Base-by-base conservation (phyloP, 2,329 filamentous ascomycete genomes). In the Monilinia fructigena region DNA sequence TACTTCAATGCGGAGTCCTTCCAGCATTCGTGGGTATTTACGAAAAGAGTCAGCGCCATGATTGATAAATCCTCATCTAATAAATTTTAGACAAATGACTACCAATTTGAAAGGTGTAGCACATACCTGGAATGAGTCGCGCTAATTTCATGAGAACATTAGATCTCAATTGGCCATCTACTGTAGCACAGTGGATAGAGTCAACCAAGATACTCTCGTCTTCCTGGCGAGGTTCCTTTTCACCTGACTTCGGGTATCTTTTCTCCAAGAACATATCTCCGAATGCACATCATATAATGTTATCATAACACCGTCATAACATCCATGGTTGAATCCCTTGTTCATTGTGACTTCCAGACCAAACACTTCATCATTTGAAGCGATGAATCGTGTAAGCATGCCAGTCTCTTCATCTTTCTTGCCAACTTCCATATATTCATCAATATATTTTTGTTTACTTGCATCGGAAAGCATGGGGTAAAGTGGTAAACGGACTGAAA, bases 371-470 rank as follows among this genome's bases (percentile, higher is more conserved):
- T 47, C n/a, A 10, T 59, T 40, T 31, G 45, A 53, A 14, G 26
- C 3, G 18, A 59, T 65, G 8, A 65, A 65, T 8, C 35, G 42
- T 42, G 45, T 65, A 18, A 65, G 55, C 7, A n/a, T 11, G 1
- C 63, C 55, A 14, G 45, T 59, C 14, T 52, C 7, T 12, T 3
- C 23, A 18, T 45, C 55, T 53, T 53, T 59, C 35, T 65, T 60
- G 8, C 31, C 55, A 23, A 65, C 23, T 60, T 65, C 23, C 55
- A 65, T 65, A 11, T 47, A 65, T 42, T 65, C 63, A 14, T 65
- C 54, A 2, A 59, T 4, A 16, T 65, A 53, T n/a, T 53, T 35
- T 20, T 23, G 26, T 31, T 23, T 23, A 6, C 12, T 48, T 3
- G 6, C 3, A 12, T 12, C 31, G 10, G 18, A 14, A 35, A n/a